A percentile compares a stretch with the other conserved stretches of the same genome.
phyloP scores from a whole-genome alignment of 495 filamentous ascomycete species.

The Podospora fimiseda region DNA sequence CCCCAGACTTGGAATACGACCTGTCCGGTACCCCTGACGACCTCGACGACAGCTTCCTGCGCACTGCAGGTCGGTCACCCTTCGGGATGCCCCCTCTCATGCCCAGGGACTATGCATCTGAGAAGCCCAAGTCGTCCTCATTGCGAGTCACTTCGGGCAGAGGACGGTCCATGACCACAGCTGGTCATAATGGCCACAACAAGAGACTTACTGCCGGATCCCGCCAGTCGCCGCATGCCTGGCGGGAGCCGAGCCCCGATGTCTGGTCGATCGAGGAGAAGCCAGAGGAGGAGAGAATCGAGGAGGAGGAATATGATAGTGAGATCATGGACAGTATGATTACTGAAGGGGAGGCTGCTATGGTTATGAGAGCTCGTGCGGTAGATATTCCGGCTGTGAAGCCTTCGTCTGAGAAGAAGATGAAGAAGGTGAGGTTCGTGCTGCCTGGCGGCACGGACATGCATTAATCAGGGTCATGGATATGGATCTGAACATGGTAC shows the following conservation, averaged over 20 bases:
- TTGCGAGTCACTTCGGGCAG: conserved; percentile 1
- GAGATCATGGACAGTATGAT: neutral
- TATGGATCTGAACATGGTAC: neutral
- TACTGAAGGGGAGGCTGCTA: conserved; percentile 7
- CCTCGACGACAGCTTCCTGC: conserved; percentile 36
- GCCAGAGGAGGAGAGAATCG: conserved; percentile 38
- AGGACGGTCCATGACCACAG: conserved; percentile 7
- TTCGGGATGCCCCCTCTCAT: neutral
- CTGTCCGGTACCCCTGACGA: conserved; percentile 24
- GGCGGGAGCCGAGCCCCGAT: conserved; percentile 47
- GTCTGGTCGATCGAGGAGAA: conserved; percentile 48
- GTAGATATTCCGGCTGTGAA: conserved; percentile 42
- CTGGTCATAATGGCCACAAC: neutral
- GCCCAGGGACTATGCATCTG: neutral
- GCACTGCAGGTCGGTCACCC: conserved; percentile 4
- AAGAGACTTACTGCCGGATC: conserved; percentile 6
- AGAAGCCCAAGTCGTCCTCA: neutral
- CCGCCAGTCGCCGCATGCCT: conserved; percentile 35
- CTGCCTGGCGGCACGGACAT: conserved; percentile 30
- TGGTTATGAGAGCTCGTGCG: conserved; percentile 22
- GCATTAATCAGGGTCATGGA: conserved; percentile 3
- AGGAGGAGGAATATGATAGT: conserved; percentile 24
- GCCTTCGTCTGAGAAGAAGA: no score
- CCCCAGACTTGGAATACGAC: conserved; percentile 27
- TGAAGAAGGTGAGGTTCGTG: conserved; percentile 47